These are phyloP conservation scores for Fusarium chuoi DNA, from an alignment of 2,329 filamentous ascomycete genomes.

Conservation along the genomic window DNA sequence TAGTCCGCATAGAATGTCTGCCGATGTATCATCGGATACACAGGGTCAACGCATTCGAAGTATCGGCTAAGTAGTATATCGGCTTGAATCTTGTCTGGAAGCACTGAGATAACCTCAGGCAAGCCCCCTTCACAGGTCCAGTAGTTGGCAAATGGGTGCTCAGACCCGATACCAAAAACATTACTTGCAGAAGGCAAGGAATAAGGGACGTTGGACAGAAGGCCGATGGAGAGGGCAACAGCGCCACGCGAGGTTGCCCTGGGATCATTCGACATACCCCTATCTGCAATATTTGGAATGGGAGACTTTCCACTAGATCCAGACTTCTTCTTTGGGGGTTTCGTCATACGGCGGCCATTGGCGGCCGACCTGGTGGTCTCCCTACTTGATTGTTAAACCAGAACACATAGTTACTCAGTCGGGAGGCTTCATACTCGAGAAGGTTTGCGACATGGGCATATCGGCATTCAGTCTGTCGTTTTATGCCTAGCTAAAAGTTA, in stretches of 20 bases:
- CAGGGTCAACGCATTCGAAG: slow-evolving; percentile 78
- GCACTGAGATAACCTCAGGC: slow-evolving; percentile 77
- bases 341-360: slow-evolving; percentile 66
- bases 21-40: slow-evolving; percentile 83
- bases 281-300: slow-evolving; percentile 67
- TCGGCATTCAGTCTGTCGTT: slow-evolving; percentile 78
- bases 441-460: slow-evolving; percentile 82
- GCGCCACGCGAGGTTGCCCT: slow-evolving; percentile 59
- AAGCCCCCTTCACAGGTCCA: slow-evolving; percentile 84
- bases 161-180: slow-evolving; percentile 82
- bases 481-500: slow-evolving; percentile 67
- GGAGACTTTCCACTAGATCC: slow-evolving; percentile 51
- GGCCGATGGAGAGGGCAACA: slow-evolving; percentile 65
- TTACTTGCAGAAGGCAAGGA: slow-evolving; percentile 77
- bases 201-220: slow-evolving; percentile 79
- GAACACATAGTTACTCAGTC: background rate
- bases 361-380: slow-evolving; percentile 66
- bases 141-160: slow-evolving; percentile 85
- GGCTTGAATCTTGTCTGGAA: slow-evolving; percentile 80
- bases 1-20: slow-evolving; percentile 82
- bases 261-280: slow-evolving; percentile 59
- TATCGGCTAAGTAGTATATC: slow-evolving; percentile 74
- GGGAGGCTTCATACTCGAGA: slow-evolving; percentile 68
- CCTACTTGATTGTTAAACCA: slow-evolving; percentile 50
- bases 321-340: slow-evolving; percentile 65